Conservation (phyloP, 2,329 filamentous ascomycete species). For the Coniochaeta pulveracea region DNA sequence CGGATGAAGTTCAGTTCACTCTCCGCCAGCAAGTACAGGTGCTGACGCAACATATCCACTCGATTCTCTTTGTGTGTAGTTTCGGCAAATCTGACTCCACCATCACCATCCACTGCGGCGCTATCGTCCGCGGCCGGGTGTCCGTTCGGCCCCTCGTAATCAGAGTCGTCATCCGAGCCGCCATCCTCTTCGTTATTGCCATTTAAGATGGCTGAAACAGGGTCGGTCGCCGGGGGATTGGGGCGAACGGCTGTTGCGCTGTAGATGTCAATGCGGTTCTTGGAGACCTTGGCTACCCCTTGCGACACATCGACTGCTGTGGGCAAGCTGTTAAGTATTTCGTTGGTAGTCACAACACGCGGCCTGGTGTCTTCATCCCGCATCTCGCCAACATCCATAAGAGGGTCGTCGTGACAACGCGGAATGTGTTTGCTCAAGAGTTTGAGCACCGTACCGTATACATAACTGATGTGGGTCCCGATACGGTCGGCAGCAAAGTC, state of each 20-base stretch:
- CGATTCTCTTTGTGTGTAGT: slow-evolving; percentile 29
- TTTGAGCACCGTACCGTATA: slow-evolving; percentile 66
- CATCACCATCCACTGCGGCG: slow-evolving; percentile 7
- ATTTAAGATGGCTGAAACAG: slow-evolving; percentile 17
- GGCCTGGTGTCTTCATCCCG: slow-evolving; percentile 19
- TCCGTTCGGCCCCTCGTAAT: slow-evolving; percentile 15
- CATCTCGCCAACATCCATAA: slow-evolving; percentile 30
- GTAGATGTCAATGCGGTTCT: slow-evolving; percentile 31
- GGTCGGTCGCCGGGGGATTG: slow-evolving; percentile 13
- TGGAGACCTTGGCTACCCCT: slow-evolving; percentile 45
- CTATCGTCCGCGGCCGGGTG: slow-evolving; percentile 12
- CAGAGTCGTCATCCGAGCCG: slow-evolving; percentile 14
- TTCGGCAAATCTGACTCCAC: slow-evolving; percentile 42
- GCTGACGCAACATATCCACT: slow-evolving; percentile 53
- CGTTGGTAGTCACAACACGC: slow-evolving; percentile 37
- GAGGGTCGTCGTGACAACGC: slow-evolving; percentile 52
- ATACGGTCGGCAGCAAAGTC: slow-evolving; percentile 60
- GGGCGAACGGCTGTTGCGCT: slow-evolving; percentile 35
- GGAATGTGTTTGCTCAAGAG: slow-evolving; percentile 57
- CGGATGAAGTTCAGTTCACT: slow-evolving; percentile 58
- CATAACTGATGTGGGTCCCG: slow-evolving; percentile 61
- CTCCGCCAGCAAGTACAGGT: slow-evolving; percentile 61
- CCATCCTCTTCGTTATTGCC: slow-evolving; percentile 26
- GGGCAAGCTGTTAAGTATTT: slow-evolving; percentile 43
- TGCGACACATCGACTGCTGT: slow-evolving; percentile 38